Evolutionary conservation across 1,284 basidiomycete genomes (phyloP).

Genomic region (Ceratobasidium sp.): DNA sequence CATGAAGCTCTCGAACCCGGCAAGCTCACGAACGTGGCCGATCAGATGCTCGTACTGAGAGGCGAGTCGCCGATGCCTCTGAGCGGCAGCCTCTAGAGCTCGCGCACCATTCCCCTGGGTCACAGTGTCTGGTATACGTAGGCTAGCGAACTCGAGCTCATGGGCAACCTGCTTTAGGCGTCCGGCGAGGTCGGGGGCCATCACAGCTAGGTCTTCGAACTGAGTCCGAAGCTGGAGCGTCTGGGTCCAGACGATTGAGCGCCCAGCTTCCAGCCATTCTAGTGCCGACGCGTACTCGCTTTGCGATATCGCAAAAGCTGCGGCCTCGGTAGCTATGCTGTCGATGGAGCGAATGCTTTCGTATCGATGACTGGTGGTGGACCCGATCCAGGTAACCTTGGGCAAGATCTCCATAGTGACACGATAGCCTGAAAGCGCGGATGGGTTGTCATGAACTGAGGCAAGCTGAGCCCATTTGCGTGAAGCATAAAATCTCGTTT

Average conservation of each 20-base stretch:
- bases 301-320: conserved; percentile 12
- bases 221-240: conserved; percentile 52
- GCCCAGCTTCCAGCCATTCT: conserved; percentile 51
- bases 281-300: conserved; percentile 44
- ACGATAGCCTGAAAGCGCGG: conserved; percentile 2
- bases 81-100: neutral
- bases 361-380: neutral
- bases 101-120: neutral
- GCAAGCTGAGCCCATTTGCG: conserved; percentile 10
- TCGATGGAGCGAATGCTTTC: neutral
- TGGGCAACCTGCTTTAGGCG: conserved; percentile 15
- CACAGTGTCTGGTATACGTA: too few relatives aligned
- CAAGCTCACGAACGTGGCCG: neutral
- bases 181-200: neutral
- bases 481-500: conserved; percentile 4
- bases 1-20: conserved; percentile 21
- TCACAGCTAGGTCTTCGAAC: conserved; percentile 48
- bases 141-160: conserved; percentile 29
- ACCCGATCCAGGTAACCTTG: conserved; percentile 21
- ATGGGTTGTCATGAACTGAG: neutral
- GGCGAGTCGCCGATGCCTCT: neutral
- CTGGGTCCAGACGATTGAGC: conserved; percentile 53
- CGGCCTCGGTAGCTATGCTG: conserved; percentile 2
- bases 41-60: neutral
- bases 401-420: conserved; percentile 27